A percentile compares a stretch with the other conserved stretches of the same genome.
Conservation (phyloP, 306 rosid genomes). For the Potentilla sterilis region DNA sequence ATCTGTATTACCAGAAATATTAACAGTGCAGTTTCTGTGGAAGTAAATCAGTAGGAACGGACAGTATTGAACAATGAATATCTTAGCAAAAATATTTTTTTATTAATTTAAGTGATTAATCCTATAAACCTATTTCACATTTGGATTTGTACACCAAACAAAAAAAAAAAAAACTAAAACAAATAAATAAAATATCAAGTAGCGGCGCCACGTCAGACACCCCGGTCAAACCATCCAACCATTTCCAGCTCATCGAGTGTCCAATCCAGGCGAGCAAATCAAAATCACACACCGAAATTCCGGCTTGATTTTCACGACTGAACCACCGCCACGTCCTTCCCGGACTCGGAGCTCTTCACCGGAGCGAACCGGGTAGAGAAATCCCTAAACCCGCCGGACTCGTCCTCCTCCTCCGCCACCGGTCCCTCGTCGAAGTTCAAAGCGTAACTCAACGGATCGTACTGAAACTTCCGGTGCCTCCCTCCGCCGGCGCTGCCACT, state of each 20-base stretch:
- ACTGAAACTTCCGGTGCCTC: slow-evolving; percentile 63
- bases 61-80: neutral
- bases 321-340: slow-evolving; percentile 24
- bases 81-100: neutral
- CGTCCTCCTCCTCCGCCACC: slow-evolving; percentile 46
- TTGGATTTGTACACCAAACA: neutral
- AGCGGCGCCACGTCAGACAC: slow-evolving; percentile 35
- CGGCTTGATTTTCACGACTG: slow-evolving; percentile 34
- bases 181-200: neutral
- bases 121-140: neutral
- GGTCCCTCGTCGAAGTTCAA: slow-evolving; percentile 81
- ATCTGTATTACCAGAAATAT: no score
- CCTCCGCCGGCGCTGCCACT: neutral
- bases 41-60: neutral
- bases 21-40: neutral
- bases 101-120: neutral
- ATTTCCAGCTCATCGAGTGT: slow-evolving; percentile 35
- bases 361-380: slow-evolving; percentile 80
- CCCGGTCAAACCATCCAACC: slow-evolving; percentile 12
- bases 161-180: neutral
- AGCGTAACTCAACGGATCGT: slow-evolving; percentile 83
- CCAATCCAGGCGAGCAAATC: slow-evolving; percentile 33
- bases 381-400: slow-evolving; percentile 37
- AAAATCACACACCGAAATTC: neutral
- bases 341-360: slow-evolving; percentile 4